Percentiles rank a stretch among this genome's conserved stretches.
These are phyloP conservation scores for Penicillium salamii DNA, from an alignment of 495 filamentous ascomycete genomes.

Conservation along the genomic window DNA sequence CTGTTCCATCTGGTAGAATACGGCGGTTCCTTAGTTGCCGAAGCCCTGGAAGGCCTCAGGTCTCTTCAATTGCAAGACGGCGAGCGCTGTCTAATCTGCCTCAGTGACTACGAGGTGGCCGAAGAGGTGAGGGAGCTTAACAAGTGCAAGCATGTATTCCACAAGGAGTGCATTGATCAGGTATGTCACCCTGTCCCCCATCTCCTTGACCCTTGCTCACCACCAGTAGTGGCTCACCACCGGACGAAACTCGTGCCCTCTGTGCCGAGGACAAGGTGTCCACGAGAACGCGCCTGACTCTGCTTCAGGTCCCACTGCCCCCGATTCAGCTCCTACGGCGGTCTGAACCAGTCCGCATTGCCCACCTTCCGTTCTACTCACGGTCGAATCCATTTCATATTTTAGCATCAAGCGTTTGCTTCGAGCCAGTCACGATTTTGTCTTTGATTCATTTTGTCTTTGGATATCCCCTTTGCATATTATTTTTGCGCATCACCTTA, in stretches of 20 bases:
- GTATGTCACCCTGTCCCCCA: constrained; percentile 36
- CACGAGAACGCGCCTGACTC: constrained; percentile 22
- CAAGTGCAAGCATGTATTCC: constrained; percentile 70
- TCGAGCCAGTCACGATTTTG: constrained; percentile 28
- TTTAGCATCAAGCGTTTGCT: constrained; percentile 41
- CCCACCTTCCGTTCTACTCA: not conserved
- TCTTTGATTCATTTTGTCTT: constrained; percentile 24
- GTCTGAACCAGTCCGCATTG: constrained; percentile 14
- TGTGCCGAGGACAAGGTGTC: constrained; percentile 71
- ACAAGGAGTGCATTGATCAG: constrained; percentile 75
- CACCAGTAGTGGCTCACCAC: constrained; percentile 68
- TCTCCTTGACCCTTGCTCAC: constrained; percentile 6
- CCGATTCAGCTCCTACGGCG: constrained; percentile 18
- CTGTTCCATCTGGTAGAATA: constrained; percentile 50
- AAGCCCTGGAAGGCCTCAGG: constrained; percentile 45
- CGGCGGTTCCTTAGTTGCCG: constrained; percentile 48
- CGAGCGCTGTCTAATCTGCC: constrained; percentile 69
- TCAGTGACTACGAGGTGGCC: constrained; percentile 65
- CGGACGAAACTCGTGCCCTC: constrained; percentile 74
- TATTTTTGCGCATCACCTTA: constrained; percentile 5
- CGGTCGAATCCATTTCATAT: constrained; percentile 14
- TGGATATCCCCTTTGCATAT: constrained; percentile 37
- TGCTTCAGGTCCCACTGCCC: constrained; percentile 16
- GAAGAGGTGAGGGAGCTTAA: constrained; percentile 62
- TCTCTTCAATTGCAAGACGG: constrained; percentile 50